These are phyloP conservation scores for Alternaria sp. DNA, from an alignment of 2,329 filamentous ascomycete species.

Conservation along the genomic window DNA sequence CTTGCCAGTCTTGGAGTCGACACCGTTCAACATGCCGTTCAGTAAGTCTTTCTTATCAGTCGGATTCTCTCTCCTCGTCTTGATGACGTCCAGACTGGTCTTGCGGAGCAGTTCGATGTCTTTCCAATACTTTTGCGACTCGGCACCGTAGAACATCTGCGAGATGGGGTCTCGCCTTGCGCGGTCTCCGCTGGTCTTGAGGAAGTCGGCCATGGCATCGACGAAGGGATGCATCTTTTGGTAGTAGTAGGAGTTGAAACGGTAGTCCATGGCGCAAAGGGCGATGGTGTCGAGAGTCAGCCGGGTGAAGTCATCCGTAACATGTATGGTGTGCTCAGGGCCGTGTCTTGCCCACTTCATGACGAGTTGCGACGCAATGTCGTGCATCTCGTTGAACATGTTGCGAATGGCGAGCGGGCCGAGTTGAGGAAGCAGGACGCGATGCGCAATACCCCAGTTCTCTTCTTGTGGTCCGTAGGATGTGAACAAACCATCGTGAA, in stretches of 20 bases:
- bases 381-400: slow-evolving; percentile 67
- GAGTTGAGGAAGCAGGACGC: slow-evolving; percentile 71
- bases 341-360: slow-evolving; percentile 71
- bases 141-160: slow-evolving; percentile 45
- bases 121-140: slow-evolving; percentile 58
- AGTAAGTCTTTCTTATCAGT: slow-evolving; percentile 67
- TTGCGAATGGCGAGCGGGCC: slow-evolving; percentile 70
- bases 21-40: slow-evolving; percentile 63
- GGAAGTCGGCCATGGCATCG: slow-evolving; percentile 48
- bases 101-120: slow-evolving; percentile 62
- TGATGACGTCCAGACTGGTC: slow-evolving; percentile 64
- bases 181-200: slow-evolving; percentile 45
- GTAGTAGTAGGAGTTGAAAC: slow-evolving; percentile 52
- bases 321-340: slow-evolving; percentile 39
- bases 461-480: slow-evolving; percentile 48
- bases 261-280: slow-evolving; percentile 50
- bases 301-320: slow-evolving; percentile 49
- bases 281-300: slow-evolving; percentile 49
- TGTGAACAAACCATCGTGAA: slow-evolving; percentile 52
- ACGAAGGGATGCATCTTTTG: slow-evolving; percentile 48
- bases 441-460: slow-evolving; percentile 65
- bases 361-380: slow-evolving; percentile 69
- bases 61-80: slow-evolving; percentile 61
- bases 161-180: slow-evolving; percentile 38
- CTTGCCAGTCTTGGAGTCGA: slow-evolving; percentile 67